phyloP scores from a whole-genome alignment of 352 stramenopile species.

The Pythium scleroteichum region DNA sequence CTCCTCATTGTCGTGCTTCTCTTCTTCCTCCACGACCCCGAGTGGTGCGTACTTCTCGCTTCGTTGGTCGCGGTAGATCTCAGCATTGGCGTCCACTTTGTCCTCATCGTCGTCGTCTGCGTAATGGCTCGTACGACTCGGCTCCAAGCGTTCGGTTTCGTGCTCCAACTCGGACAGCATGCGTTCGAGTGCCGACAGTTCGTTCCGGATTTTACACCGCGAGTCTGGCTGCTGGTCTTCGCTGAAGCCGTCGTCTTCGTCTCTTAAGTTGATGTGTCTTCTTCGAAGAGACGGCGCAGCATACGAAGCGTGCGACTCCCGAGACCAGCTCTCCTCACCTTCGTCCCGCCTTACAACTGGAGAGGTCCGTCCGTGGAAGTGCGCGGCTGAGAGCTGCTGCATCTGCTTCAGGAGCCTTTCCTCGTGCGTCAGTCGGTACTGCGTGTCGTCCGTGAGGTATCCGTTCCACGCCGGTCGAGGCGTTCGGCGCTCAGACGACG shows the following conservation, averaged over 20 bases:
- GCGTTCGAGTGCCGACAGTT: constrained; percentile 18
- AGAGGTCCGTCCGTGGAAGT: constrained; percentile 17
- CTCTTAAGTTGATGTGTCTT: neutral
- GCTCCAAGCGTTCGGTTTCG: neutral
- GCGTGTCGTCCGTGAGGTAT: constrained; percentile 49
- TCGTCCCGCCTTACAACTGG: neutral
- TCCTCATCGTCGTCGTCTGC: neutral
- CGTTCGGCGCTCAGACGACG: neutral
- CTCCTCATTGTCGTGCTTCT: too few relatives aligned
- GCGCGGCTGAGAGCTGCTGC: constrained; percentile 25
- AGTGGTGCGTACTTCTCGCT: too few relatives aligned
- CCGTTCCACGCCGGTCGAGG: constrained; percentile 49
- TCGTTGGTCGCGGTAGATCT: neutral
- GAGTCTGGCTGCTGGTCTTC: neutral
- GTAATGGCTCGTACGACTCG: neutral
- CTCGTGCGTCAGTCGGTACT: constrained; percentile 52
- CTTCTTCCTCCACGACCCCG: too few relatives aligned
- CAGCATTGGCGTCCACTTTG: neutral
- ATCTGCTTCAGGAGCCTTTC: constrained; percentile 28
- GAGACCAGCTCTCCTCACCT: neutral
- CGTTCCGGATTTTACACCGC: neutral
- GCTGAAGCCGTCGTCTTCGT: neutral
- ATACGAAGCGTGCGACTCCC: too few relatives aligned
- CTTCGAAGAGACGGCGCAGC: neutral
- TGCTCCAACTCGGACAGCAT: constrained; percentile 23